A percentile compares a stretch with the other conserved stretches of the same genome.
phyloP scores from a whole-genome alignment of 495 filamentous ascomycete species.

The Parathielavia appendiculata region DNA sequence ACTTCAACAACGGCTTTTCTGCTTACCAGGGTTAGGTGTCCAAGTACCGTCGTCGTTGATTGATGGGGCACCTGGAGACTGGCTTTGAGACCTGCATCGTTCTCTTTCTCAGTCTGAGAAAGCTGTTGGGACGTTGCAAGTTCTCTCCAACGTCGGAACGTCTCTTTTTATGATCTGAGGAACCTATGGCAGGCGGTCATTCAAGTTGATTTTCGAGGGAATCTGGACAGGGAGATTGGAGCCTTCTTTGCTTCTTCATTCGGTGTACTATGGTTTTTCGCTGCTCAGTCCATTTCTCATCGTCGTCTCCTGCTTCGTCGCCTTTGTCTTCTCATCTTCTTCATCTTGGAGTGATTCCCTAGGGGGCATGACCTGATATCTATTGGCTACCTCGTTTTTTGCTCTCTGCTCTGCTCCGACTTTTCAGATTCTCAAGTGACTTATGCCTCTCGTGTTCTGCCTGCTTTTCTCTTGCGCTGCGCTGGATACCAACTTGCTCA shows the following conservation, averaged over 20 bases:
- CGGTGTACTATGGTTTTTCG: constrained; percentile 23
- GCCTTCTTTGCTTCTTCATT: constrained; percentile 23
- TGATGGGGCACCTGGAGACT: not conserved
- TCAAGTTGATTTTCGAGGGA: constrained; percentile 20
- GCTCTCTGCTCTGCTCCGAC: constrained; percentile 23
- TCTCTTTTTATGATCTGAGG: constrained; percentile 18
- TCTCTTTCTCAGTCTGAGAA: constrained; percentile 11
- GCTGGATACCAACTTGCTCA: constrained; percentile 29
- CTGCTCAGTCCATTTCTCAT: constrained; percentile 12
- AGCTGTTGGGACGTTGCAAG: constrained; percentile 9
- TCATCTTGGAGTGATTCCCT: constrained; percentile 24
- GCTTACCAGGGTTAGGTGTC: constrained; percentile 52
- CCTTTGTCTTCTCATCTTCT: constrained; percentile 14
- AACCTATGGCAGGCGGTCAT: constrained; percentile 16
- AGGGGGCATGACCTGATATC: constrained; percentile 19
- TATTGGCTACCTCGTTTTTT: constrained; percentile 21
- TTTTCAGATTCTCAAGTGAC: constrained; percentile 28
- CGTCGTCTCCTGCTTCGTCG: constrained; percentile 8
- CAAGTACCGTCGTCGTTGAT: not conserved
- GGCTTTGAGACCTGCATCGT: constrained; percentile 1
- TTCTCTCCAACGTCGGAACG: constrained; percentile 10
- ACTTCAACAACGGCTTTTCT: constrained; percentile 55
- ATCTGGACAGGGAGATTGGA: constrained; percentile 22
- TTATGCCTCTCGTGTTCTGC: constrained; percentile 11
- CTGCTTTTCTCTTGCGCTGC: constrained; percentile 19